Base-by-base conservation (phyloP, 1,139 yeast species). In the Saccharomyces hybrid region DNA sequence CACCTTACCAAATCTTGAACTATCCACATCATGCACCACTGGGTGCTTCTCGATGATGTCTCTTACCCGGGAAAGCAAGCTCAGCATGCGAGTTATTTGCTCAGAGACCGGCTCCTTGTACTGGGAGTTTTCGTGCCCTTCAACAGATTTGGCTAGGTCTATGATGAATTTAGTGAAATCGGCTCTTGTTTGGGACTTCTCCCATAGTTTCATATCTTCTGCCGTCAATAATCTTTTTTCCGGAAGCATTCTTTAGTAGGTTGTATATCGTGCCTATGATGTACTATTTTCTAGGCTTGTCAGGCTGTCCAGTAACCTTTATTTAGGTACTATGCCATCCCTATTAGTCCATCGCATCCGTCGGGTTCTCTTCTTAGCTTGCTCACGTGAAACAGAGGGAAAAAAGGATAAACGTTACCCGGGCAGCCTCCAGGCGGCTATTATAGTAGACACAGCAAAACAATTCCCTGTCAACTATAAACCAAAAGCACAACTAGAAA, bases 1-100 rank as follows among this genome's bases (percentile, higher is more conserved):
- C 9, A 82, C 75, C 65, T 95, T 95, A 1, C 99, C 99, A 68
- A 93, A 93, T 58, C 99, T 75, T 7, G 96, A 86, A 1, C 79
- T 72, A 55, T 81, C 79, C 4, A 64, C 60, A 57, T 86, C 93
- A 21, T 78, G 72, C 3, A 73, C 67, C 0, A 95, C 91, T 0
- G 97, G 97, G 64, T 86, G 81, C 1, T 65, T 61, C 2, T 75
- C 75, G 0, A 86, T 77, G 0, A 81, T 67, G 0, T 48, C 57
- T 2, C 73, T 71, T 0, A 90, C 78, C 1, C 71, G 62, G 4
- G 76, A 75, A 14, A 91, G 67, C 0, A 83, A 58, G 0, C 59
- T 58, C 14, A 78, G 55, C 2, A 86, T 57, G 0, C 71, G 57
- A 2, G 62, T 58, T 0, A 79, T 72, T 0, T 71, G 53, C 0